phyloP scores from a whole-genome alignment of 768 basidiomycete genomes.

The Lentinula detonsa region DNA sequence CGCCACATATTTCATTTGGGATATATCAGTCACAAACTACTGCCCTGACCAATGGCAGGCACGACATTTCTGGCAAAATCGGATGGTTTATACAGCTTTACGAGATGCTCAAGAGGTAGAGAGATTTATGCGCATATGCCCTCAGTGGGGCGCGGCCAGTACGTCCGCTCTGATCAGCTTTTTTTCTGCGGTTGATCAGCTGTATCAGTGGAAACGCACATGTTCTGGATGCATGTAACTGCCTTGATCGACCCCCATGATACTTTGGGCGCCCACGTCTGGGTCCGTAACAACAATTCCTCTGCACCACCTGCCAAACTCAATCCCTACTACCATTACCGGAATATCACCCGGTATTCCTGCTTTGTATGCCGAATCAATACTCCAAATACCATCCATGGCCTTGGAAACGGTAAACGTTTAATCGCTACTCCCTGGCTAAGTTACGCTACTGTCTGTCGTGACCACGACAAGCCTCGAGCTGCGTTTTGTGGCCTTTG shows the following conservation, averaged over 20 bases:
- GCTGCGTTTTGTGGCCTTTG: conserved; percentile 61
- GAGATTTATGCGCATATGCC: conserved; percentile 56
- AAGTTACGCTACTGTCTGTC: conserved; percentile 46
- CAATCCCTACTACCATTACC: conserved; percentile 57
- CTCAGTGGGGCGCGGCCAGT: conserved; percentile 57
- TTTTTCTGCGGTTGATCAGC: background rate
- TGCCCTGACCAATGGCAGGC: conserved; percentile 3
- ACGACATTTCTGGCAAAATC: conserved; percentile 51
- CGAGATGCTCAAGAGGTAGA: conserved; percentile 60
- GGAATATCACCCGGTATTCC: conserved; percentile 43
- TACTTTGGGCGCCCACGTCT: conserved; percentile 39
- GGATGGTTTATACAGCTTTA: conserved; percentile 56
- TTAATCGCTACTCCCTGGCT: conserved; percentile 33
- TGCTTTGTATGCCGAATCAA: conserved; percentile 73
- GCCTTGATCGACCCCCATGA: conserved; percentile 59
- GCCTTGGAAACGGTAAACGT: conserved; percentile 48
- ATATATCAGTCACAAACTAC: background rate
- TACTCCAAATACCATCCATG: conserved; percentile 40
- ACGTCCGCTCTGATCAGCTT: conserved; percentile 21
- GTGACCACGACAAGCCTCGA: conserved; percentile 54
- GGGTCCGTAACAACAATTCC: conserved; percentile 34
- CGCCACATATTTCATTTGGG: conserved; percentile 2
- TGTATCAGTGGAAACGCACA: conserved; percentile 55
- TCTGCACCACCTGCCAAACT: conserved; percentile 29
- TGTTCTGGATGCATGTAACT: conserved; percentile 66